A percentile compares a stretch with the other conserved stretches of the same genome.
Conservation (phyloP, 495 filamentous ascomycete genomes). For the Eremomyces bilateralis region DNA sequence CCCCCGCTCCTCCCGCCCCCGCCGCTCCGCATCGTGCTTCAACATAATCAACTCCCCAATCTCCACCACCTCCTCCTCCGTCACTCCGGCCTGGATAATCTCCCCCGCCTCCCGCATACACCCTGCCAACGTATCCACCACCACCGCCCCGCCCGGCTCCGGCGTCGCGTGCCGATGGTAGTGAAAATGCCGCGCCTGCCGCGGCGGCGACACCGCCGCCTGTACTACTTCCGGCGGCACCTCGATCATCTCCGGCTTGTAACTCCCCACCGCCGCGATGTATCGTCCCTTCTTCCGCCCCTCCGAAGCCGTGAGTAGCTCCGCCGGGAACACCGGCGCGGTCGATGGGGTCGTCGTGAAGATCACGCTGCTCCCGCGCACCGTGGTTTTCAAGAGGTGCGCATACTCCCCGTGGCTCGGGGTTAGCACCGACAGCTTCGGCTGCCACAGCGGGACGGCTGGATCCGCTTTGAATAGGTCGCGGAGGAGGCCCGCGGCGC, state of each 20-base stretch:
- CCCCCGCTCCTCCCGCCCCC: slow-evolving; percentile 20
- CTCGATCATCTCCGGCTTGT: slow-evolving; percentile 71
- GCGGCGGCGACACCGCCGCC: slow-evolving; percentile 37
- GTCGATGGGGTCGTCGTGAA: slow-evolving; percentile 56
- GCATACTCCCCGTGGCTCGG: slow-evolving; percentile 48
- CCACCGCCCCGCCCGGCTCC: slow-evolving; percentile 45
- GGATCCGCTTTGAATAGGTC: slow-evolving; percentile 27
- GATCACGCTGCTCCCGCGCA: slow-evolving; percentile 52
- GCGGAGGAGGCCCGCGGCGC: slow-evolving; percentile 30
- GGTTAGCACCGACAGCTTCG: slow-evolving; percentile 50
- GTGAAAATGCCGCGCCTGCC: slow-evolving; percentile 21
- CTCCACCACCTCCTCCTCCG: slow-evolving; percentile 57
- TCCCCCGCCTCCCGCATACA: slow-evolving; percentile 78
- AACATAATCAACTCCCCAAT: slow-evolving; percentile 68
- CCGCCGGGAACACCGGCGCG: slow-evolving; percentile 38
- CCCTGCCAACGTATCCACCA: slow-evolving; percentile 65
- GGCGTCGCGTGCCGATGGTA: slow-evolving; percentile 50
- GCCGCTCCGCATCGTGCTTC: slow-evolving; percentile 20
- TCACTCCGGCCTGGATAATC: slow-evolving; percentile 55
- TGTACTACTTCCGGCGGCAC: slow-evolving; percentile 51
- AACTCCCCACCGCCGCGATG: slow-evolving; percentile 63
- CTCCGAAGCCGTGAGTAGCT: slow-evolving; percentile 41
- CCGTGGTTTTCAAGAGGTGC: slow-evolving; percentile 39
- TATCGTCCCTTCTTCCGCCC: slow-evolving; percentile 55
- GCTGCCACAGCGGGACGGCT: slow-evolving; percentile 13